These are phyloP conservation scores for Candida maltosa DNA, from an alignment of 805 yeast species.

Conservation along the genomic window DNA sequence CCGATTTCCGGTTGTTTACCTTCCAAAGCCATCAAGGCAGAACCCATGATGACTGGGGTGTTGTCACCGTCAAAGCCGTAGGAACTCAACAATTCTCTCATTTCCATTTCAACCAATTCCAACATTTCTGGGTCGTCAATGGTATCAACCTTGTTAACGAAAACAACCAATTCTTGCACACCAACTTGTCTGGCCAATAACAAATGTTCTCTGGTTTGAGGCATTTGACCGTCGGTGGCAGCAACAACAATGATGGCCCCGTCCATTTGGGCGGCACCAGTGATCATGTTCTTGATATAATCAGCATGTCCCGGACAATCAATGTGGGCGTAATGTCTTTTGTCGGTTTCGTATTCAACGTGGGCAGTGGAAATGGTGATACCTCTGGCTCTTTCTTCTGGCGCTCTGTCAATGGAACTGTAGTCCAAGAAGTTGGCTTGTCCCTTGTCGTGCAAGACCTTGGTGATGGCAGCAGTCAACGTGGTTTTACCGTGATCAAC, in stretches of 20 bases:
- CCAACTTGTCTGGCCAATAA: constrained; percentile 99
- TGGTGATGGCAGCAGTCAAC: constrained; percentile 97
- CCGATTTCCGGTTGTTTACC: constrained; percentile 89
- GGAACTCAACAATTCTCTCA: constrained; percentile 89
- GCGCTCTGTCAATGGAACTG: constrained; percentile 91
- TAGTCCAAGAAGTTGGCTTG: constrained; percentile 95
- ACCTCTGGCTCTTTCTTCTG: constrained; percentile 99
- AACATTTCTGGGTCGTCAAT: constrained; percentile 98
- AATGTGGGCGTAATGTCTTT: constrained; percentile 95
- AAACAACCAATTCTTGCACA: constrained; percentile 95
- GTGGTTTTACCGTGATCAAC: constrained; percentile 99
- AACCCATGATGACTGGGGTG: constrained; percentile 97
- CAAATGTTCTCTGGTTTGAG: constrained; percentile 98
- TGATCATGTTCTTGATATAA: constrained; percentile 97
- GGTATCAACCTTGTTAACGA: constrained; percentile 96
- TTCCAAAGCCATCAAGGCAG: constrained; percentile 96
- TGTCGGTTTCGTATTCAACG: constrained; percentile 92
- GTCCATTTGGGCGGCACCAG: constrained; percentile 99
- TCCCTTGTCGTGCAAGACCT: constrained; percentile 81
- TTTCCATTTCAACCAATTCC: constrained; percentile 99
- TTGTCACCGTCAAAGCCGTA: constrained; percentile 98
- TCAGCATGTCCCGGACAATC: constrained; percentile 99
- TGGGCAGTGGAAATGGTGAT: constrained; percentile 97
- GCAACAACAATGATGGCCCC: constrained; percentile 99
- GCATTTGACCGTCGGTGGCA: constrained; percentile 99